Conservation (phyloP, 1,284 basidiomycete species). For the Leccinum angustisporum region DNA sequence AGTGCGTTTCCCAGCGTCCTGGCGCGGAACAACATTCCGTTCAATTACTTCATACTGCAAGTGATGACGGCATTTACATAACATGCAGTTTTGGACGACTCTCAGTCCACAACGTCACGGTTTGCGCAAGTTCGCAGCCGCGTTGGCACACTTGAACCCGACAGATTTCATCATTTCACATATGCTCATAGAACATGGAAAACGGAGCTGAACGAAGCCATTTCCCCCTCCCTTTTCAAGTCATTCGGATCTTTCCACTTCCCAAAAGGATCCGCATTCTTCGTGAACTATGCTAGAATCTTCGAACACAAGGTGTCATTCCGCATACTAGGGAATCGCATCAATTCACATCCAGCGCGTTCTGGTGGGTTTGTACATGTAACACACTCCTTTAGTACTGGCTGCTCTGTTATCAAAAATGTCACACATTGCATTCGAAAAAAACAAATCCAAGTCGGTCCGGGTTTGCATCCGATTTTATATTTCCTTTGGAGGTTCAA, state of each 20-base stretch:
- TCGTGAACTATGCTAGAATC: background rate
- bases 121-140: slow-evolving; percentile 18
- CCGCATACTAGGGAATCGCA: slow-evolving; percentile 3
- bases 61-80: slow-evolving; percentile 21
- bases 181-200: background rate
- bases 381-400: slow-evolving; percentile 2
- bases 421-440: slow-evolving; percentile 8
- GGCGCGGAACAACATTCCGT: slow-evolving; percentile 10
- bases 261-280: slow-evolving; percentile 24
- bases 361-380: slow-evolving; percentile 8
- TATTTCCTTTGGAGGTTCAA: background rate
- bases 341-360: slow-evolving; percentile 4
- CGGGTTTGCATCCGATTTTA: slow-evolving; percentile 7
- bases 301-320: slow-evolving; percentile 5
- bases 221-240: slow-evolving; percentile 2
- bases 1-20: background rate
- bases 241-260: slow-evolving; percentile 13
- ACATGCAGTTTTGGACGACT: background rate
- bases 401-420: slow-evolving; percentile 20
- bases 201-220: slow-evolving; percentile 5
- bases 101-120: background rate
- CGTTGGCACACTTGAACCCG: slow-evolving; percentile 21
- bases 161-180: slow-evolving; percentile 22
- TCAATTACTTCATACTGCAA: slow-evolving; percentile 6
- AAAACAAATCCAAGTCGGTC: background rate